These are phyloP conservation scores for Leccinum pachyderme DNA, from an alignment of 1,284 basidiomycete species.

Conservation along the genomic window DNA sequence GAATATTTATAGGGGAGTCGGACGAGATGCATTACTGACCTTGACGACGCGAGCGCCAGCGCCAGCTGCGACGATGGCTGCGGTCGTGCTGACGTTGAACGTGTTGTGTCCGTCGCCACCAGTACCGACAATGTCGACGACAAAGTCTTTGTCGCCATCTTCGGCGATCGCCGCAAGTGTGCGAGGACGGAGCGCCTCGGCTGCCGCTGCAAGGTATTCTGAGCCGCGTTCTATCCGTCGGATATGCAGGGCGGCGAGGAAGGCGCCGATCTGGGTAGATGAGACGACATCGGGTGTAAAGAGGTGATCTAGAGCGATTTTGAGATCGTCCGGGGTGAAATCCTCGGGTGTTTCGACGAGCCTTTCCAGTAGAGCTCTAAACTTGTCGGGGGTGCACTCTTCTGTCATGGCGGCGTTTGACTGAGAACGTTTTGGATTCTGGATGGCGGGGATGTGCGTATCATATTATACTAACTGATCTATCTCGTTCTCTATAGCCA, in stretches of 20 bases:
- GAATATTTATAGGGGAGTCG: background rate
- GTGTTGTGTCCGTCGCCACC: constrained; percentile 98
- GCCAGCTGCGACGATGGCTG: constrained; percentile 92
- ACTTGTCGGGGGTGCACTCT: constrained; percentile 51
- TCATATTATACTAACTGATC: background rate
- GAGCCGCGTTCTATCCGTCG: constrained; percentile 73
- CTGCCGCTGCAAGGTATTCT: constrained; percentile 75
- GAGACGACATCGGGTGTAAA: constrained; percentile 63
- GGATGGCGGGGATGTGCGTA: background rate
- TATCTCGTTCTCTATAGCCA: background rate
- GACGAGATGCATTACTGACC: constrained; percentile 45
- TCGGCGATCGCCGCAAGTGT: constrained; percentile 63
- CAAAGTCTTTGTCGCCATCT: constrained; percentile 58
- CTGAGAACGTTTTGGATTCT: background rate
- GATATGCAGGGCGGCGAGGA: constrained; percentile 79
- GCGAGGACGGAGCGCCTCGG: constrained; percentile 66
- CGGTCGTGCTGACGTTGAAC: constrained; percentile 97
- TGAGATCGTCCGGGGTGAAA: constrained; percentile 73
- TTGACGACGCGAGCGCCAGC: constrained; percentile 93
- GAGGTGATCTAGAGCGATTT: constrained; percentile 68
- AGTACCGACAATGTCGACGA: constrained; percentile 64
- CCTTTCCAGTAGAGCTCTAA: constrained; percentile 74
- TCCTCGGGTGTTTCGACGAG: constrained; percentile 76
- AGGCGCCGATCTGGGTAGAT: constrained; percentile 78
- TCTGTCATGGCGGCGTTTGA: constrained; percentile 15